A percentile compares a stretch with the other conserved stretches of the same genome.
Evolutionary conservation across 495 filamentous ascomycete species (phyloP).

Genomic region (Penicillium psychrofluorescens): DNA sequence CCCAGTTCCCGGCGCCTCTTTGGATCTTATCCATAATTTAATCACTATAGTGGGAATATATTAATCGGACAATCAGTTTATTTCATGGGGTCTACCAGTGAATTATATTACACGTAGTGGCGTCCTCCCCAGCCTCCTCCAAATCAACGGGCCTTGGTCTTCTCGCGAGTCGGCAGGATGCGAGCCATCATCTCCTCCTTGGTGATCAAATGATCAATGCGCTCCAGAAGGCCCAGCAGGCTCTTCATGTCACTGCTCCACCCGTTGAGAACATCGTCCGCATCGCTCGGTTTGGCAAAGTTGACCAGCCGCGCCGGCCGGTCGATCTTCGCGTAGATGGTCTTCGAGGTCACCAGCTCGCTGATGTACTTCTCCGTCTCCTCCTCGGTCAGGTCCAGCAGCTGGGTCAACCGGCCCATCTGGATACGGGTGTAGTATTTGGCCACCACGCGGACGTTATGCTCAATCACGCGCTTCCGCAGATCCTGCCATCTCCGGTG

Average conservation of each 20-base stretch:
- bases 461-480: slow-evolving; percentile 96
- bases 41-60: too few species aligned
- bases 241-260: slow-evolving; percentile 99
- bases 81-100: slow-evolving; percentile 24
- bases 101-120: slow-evolving; percentile 29
- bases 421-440: slow-evolving; percentile 98
- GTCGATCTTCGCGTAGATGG: slow-evolving; percentile 96
- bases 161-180: slow-evolving; percentile 66
- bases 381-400: slow-evolving; percentile 85
- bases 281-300: slow-evolving; percentile 88
- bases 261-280: slow-evolving; percentile 96
- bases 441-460: slow-evolving; percentile 94
- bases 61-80: not conserved
- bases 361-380: slow-evolving; percentile 98
- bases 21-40: too few species aligned
- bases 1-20: too few species aligned
- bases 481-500: slow-evolving; percentile 83
- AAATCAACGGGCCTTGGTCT: slow-evolving; percentile 37
- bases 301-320: slow-evolving; percentile 84
- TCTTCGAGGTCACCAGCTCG: slow-evolving; percentile 91
- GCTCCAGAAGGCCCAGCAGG: slow-evolving; percentile 80
- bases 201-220: slow-evolving; percentile 96
- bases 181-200: slow-evolving; percentile 99
- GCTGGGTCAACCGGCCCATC: slow-evolving; percentile 77
- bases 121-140: slow-evolving; percentile 6